Conservation (phyloP, 148 eudicot genomes). For the Nepenthes gracilis region DNA sequence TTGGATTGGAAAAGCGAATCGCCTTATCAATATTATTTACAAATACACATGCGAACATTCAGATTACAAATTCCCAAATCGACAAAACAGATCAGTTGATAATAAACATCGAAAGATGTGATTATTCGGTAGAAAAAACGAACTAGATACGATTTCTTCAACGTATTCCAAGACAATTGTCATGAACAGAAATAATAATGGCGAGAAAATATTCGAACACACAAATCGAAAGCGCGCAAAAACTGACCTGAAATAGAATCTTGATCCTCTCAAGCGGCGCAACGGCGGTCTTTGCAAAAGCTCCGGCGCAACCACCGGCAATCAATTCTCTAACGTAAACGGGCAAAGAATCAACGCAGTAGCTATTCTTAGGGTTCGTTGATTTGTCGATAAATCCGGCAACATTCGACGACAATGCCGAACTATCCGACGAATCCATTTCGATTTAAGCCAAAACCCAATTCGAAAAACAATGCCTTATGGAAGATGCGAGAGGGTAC, state of each 20-base stretch:
- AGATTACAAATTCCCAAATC: too few relatives aligned
- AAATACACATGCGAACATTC: too few relatives aligned
- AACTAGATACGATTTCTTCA: too few relatives aligned
- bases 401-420: constrained; percentile 58
- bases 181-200: too few relatives aligned
- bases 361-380: constrained; percentile 12
- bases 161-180: too few relatives aligned
- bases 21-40: too few relatives aligned
- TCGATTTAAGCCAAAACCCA: constrained; percentile 6
- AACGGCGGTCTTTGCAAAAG: constrained; percentile 80
- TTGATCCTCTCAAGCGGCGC: constrained; percentile 95
- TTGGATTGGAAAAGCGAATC: too few relatives aligned
- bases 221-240: neutral
- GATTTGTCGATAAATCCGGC: constrained; percentile 48
- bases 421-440: constrained; percentile 67
- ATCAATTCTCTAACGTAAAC: constrained; percentile 80
- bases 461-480: neutral
- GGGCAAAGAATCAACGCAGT: constrained; percentile 55
- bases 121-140: too few relatives aligned
- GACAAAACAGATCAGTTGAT: neutral
- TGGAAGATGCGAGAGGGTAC: neutral
- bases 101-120: too few relatives aligned
- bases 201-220: neutral
- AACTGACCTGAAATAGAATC: constrained; percentile 71
- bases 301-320: constrained; percentile 97